A percentile compares a stretch with the other conserved stretches of the same genome.
Conservation (phyloP, 1,139 yeast genomes). For the Scheffersomyces quercinus region DNA sequence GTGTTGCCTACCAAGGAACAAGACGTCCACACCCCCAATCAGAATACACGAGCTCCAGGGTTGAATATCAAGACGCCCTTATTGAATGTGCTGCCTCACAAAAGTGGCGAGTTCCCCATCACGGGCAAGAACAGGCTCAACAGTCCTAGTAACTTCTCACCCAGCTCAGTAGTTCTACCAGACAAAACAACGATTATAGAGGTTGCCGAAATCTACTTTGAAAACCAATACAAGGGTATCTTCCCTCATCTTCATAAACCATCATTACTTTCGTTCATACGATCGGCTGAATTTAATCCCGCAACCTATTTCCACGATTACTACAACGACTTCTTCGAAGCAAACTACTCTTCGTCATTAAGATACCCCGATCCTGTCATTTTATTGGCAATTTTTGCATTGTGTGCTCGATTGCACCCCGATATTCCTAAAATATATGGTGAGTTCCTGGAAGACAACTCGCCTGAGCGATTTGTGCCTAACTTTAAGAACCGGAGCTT, state of each 20-base stretch:
- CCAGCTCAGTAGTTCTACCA: slow-evolving; percentile 20
- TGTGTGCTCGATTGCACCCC: slow-evolving; percentile 36
- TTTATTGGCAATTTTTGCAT: slow-evolving; percentile 33
- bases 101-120: background rate
- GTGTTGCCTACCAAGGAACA: slow-evolving; percentile 1
- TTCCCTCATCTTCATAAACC: slow-evolving; percentile 36
- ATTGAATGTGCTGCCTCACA: background rate
- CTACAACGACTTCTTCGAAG: slow-evolving; percentile 12
- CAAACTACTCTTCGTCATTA: slow-evolving; percentile 14
- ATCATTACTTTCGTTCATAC: slow-evolving; percentile 25
- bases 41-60: background rate
- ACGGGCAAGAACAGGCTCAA: background rate
- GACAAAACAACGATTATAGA: slow-evolving; percentile 23
- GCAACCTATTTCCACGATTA: slow-evolving; percentile 25
- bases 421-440: slow-evolving; percentile 30
- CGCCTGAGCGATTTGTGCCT: slow-evolving; percentile 29
- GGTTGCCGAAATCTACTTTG: slow-evolving; percentile 29
- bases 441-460: slow-evolving; percentile 23
- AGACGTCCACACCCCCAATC: background rate
- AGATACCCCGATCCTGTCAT: slow-evolving; percentile 32
- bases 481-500: slow-evolving; percentile 3
- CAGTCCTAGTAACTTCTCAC: background rate
- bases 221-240: slow-evolving; percentile 35
- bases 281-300: slow-evolving; percentile 28
- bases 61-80: background rate